Base-by-base conservation (phyloP, 164 flowering plant genomes). In the Aristolochia fimbriata region DNA sequence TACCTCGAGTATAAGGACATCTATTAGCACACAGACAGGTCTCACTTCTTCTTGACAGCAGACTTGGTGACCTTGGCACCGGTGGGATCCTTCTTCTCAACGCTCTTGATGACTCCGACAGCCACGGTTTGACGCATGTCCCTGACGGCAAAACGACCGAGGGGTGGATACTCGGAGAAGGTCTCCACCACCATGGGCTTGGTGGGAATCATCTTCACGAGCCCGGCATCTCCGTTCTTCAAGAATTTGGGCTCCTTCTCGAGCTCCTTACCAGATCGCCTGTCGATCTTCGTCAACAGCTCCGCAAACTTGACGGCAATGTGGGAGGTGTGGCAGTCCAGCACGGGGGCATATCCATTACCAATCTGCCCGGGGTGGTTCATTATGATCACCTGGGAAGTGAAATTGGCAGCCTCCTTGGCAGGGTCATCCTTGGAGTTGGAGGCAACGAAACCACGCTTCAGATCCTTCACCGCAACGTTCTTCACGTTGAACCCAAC, bases 351-450 rank as follows among this genome's bases (percentile, higher is more conserved):
- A 17, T 61, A 61, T 45, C 71, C 66, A 45, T 68, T 62, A 19
- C 67, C 71, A 16, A 68, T 63, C 67, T 68, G 71, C 17, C 67
- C 67, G 30, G 71, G 71, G 60, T 68, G 71, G 63, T 68, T 68
- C 71, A 68, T 68, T 56, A 68, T 68, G 49, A 68, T 68, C 27
- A 68, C 71, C 37, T 68, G 71, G 10, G 71, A 51, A 4, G 71
- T 63, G 67, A 68, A 68, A 63, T 58, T 68, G 14, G 71, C 67
- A 7, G 71, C 71, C 33, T 58, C 62, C 67, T 59, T 62, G 15
- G 67, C 67, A 12, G 71, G 67, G 11, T 68, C 67, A 14, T 62
- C 62, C 55, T 68, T 62, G 22, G 71, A 62, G 63, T 62, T 59
- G 6, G 63, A 62, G 15, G 67, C 67, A 51, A 62, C 67, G 55